Percentiles rank a stretch among this genome's conserved stretches.
Conservation (phyloP, 164 flowering plant genomes). For the Brasenia schreberi region DNA sequence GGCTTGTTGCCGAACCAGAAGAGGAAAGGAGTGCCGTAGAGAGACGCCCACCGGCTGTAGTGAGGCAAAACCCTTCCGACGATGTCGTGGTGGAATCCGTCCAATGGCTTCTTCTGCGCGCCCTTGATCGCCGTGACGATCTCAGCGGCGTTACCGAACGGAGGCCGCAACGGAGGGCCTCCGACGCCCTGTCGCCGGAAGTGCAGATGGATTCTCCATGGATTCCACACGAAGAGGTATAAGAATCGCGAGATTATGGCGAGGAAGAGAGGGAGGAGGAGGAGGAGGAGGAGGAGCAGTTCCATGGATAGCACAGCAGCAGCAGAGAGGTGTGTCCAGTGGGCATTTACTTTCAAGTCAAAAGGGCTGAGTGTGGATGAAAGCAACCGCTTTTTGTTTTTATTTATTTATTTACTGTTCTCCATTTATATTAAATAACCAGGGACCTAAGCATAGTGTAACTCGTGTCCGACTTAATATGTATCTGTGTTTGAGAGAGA, state of each 20-base stretch:
- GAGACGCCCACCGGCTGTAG: constrained; percentile 5
- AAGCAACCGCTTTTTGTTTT: too few relatives aligned
- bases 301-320: neutral
- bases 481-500: too few relatives aligned
- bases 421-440: too few relatives aligned
- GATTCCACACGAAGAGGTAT: constrained; percentile 4
- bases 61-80: constrained; percentile 4
- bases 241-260: neutral
- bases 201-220: constrained; percentile 5
- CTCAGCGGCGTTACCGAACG: constrained; percentile 16
- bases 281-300: neutral
- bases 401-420: too few relatives aligned
- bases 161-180: constrained; percentile 17
- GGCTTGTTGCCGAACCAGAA: constrained; percentile 11
- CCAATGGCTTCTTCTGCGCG: constrained; percentile 5
- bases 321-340: too few relatives aligned
- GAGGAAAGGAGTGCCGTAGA: constrained; percentile 7
- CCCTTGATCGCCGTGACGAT: constrained; percentile 3
- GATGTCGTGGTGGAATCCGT: neutral
- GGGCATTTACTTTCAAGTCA: too few relatives aligned
- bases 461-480: too few relatives aligned
- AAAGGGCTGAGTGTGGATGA: too few relatives aligned
- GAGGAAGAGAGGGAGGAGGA: neutral
- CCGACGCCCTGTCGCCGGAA: constrained; percentile 8
- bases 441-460: too few relatives aligned